phyloP scores from a whole-genome alignment of 768 basidiomycete genomes.

The Mycena metata region DNA sequence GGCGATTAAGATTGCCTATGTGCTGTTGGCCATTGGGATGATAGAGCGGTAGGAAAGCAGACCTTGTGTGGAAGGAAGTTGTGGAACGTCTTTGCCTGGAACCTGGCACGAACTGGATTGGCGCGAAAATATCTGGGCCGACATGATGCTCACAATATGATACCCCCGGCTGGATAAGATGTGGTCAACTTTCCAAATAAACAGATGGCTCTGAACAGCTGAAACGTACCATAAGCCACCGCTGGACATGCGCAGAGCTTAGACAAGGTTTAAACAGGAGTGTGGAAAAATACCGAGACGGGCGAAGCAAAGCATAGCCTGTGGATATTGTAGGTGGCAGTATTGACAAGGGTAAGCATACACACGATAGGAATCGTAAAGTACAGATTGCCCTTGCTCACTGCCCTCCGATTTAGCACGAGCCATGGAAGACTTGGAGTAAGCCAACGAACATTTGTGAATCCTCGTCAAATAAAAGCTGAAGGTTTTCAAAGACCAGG shows the following conservation, averaged over 20 bases:
- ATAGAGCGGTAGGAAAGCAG: neutral
- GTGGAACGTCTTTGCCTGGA: constrained; percentile 2
- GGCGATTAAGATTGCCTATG: neutral
- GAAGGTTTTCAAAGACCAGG: neutral
- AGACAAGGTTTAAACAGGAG: neutral
- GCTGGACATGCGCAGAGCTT: neutral
- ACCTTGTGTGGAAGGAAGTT: constrained; percentile 2
- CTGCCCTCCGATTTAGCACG: constrained; percentile 3
- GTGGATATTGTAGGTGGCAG: constrained; percentile 7
- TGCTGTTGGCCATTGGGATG: neutral
- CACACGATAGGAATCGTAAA: constrained; percentile 14
- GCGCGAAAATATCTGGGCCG: neutral
- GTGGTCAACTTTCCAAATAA: neutral
- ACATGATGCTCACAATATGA: neutral
- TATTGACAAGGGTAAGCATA: constrained; percentile 1
- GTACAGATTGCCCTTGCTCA: neutral
- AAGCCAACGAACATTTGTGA: constrained; percentile 11
- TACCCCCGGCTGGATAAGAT: neutral
- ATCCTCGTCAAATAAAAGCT: constrained; percentile 16
- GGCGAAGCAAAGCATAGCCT: constrained; percentile 3
- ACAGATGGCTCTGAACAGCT: neutral
- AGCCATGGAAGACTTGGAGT: constrained; percentile 1
- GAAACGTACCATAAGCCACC: constrained; percentile 3
- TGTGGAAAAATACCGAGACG: neutral
- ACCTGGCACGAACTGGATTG: constrained; percentile 1